These are phyloP conservation scores for Aspergillus spinulosporus DNA, from an alignment of 2,329 filamentous ascomycete genomes.

Conservation along the genomic window DNA sequence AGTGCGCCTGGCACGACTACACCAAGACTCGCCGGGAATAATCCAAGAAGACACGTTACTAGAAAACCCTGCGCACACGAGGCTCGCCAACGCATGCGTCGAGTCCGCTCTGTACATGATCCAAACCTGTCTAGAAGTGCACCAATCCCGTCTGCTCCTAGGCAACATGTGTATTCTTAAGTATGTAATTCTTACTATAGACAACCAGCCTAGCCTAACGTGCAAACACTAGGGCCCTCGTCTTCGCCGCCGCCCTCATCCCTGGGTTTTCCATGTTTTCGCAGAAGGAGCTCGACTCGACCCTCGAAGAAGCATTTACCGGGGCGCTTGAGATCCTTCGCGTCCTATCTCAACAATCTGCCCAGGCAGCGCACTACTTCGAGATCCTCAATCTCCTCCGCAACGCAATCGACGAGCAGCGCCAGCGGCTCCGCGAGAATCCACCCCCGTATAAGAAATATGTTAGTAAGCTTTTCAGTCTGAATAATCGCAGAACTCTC, in stretches of 20 bases:
- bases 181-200: conserved; percentile 37
- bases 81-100: conserved; percentile 55
- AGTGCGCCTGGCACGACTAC: conserved; percentile 33
- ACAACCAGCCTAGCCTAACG: background rate
- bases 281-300: conserved; percentile 46
- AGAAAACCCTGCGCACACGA: conserved; percentile 32
- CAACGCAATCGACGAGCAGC: conserved; percentile 48
- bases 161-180: conserved; percentile 62
- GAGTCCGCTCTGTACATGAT: conserved; percentile 58
- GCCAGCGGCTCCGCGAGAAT: conserved; percentile 33
- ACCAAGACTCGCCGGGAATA: conserved; percentile 27
- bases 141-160: conserved; percentile 47
- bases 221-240: conserved; percentile 44
- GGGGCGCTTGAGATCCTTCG: conserved; percentile 53
- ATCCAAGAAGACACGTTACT: conserved; percentile 16
- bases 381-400: conserved; percentile 55
- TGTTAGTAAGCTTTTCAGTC: conserved; percentile 39
- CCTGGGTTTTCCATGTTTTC: conserved; percentile 59
- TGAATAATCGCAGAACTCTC: conserved; percentile 23
- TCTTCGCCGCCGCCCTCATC: conserved; percentile 59
- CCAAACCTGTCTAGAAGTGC: conserved; percentile 54
- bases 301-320: conserved; percentile 47
- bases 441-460: conserved; percentile 34
- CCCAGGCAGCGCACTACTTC: conserved; percentile 59
- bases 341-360: conserved; percentile 51